Percentiles rank a stretch among this genome's conserved stretches.
Conservation (phyloP, 2,329 filamentous ascomycete genomes). For the Pezicula rhizophila region DNA sequence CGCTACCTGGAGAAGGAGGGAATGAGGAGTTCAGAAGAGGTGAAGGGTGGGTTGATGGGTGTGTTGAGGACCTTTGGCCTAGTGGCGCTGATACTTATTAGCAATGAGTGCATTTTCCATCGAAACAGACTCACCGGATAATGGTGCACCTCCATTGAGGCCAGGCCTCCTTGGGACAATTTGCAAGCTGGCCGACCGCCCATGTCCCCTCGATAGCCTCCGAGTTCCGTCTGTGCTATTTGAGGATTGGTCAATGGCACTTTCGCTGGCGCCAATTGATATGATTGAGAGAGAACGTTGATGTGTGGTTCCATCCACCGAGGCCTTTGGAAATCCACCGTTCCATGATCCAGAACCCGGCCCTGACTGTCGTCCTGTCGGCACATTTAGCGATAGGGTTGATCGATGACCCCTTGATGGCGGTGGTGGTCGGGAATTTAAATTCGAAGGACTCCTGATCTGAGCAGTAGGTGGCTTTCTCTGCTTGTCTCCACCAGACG, state of each 20-base stretch:
- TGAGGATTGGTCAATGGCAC: conserved; percentile 22
- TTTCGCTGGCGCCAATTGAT: conserved; percentile 58
- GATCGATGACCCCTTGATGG: conserved; percentile 56
- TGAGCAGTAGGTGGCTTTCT: conserved; percentile 24
- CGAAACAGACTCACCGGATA: conserved; percentile 29
- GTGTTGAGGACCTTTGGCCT: conserved; percentile 27
- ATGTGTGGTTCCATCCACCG: conserved; percentile 49
- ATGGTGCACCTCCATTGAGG: conserved; percentile 31
- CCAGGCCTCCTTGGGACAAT: conserved; percentile 49
- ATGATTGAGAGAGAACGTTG: conserved; percentile 77
- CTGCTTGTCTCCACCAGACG: conserved; percentile 20
- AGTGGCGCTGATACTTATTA: conserved; percentile 19
- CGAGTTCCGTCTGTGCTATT: conserved; percentile 35
- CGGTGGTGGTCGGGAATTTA: conserved; percentile 39
- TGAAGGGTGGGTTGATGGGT: conserved; percentile 19
- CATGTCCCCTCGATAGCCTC: conserved; percentile 59
- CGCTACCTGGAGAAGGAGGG: conserved; percentile 20
- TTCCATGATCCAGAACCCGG: conserved; percentile 17
- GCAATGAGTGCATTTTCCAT: neutral
- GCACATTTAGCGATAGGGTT: conserved; percentile 57
- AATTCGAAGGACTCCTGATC: conserved; percentile 35
- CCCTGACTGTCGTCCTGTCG: conserved; percentile 25
- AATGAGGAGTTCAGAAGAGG: conserved; percentile 27
- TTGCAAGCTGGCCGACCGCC: conserved; percentile 75
- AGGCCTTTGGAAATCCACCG: conserved; percentile 13